Conservation (phyloP, 345 rosid species). For the Arabidopsis thaliana region TAIR10.1 NC_003070.9:22598501-22599000, state of each 20-base stretch:
- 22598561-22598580: neutral
- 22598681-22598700: constrained; percentile 17
- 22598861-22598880: neutral
- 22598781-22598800: constrained; percentile 34
- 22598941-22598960: constrained; percentile 12
- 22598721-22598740: constrained; percentile 9
- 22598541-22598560: neutral
- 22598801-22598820: constrained; percentile 41
- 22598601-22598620: constrained; percentile 26
- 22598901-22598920: constrained; percentile 22
- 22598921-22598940: constrained; percentile 2
- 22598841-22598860: neutral
- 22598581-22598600: constrained; percentile 25
- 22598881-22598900: neutral
- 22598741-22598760: constrained; percentile 31
- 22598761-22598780: constrained; percentile 38
- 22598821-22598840: constrained; percentile 38
- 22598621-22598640: constrained; percentile 37
- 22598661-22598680: constrained; percentile 31
- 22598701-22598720: neutral
- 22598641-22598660: constrained; percentile 40
- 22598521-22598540: neutral
- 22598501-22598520: neutral
- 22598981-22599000: constrained; percentile 28
- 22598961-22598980: constrained; percentile 37